phyloP scores from a whole-genome alignment of 1,284 basidiomycete species.

The Chalciporus sp. region DNA sequence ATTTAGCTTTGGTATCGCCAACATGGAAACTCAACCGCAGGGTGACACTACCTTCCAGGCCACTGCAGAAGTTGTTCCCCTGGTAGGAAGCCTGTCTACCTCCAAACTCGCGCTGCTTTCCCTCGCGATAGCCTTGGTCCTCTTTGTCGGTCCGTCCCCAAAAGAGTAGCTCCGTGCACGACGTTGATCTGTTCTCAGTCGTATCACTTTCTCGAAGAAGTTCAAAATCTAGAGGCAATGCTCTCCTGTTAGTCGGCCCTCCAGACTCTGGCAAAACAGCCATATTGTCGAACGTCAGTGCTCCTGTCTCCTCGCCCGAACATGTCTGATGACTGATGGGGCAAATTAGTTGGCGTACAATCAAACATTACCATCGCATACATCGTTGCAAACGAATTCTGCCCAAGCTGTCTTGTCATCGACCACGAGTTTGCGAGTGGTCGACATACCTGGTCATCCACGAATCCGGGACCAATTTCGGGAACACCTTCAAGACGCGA shows the following conservation, averaged over 20 bases:
- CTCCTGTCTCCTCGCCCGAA: slow-evolving; percentile 25
- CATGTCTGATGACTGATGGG: slow-evolving; percentile 18
- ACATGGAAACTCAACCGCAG: slow-evolving; percentile 13
- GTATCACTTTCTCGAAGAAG: slow-evolving; percentile 46
- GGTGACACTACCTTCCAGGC: slow-evolving; percentile 4
- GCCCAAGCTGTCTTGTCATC: slow-evolving; percentile 47
- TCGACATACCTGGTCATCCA: slow-evolving; percentile 81
- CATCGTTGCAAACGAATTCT: slow-evolving; percentile 72
- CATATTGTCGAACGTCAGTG: slow-evolving; percentile 54
- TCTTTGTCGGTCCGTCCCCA: slow-evolving; percentile 27
- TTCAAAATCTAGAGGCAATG: slow-evolving; percentile 51
- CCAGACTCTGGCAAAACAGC: slow-evolving; percentile 79
- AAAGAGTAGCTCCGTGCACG: neutral
- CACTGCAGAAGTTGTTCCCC: slow-evolving; percentile 19
- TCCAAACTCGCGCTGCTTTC: slow-evolving; percentile 25
- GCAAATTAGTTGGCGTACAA: slow-evolving; percentile 60
- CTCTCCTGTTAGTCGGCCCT: slow-evolving; percentile 66
- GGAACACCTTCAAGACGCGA: slow-evolving; percentile 61
- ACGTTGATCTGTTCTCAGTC: slow-evolving; percentile 32
- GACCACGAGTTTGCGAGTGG: slow-evolving; percentile 48
- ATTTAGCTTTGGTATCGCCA: neutral
- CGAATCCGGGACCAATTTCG: slow-evolving; percentile 71
- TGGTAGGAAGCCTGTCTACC: slow-evolving; percentile 27
- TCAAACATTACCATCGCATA: slow-evolving; percentile 64
- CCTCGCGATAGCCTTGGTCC: slow-evolving; percentile 23